Conservation (phyloP, 2,329 filamentous ascomycete species). For the Penicillium sp. region DNA sequence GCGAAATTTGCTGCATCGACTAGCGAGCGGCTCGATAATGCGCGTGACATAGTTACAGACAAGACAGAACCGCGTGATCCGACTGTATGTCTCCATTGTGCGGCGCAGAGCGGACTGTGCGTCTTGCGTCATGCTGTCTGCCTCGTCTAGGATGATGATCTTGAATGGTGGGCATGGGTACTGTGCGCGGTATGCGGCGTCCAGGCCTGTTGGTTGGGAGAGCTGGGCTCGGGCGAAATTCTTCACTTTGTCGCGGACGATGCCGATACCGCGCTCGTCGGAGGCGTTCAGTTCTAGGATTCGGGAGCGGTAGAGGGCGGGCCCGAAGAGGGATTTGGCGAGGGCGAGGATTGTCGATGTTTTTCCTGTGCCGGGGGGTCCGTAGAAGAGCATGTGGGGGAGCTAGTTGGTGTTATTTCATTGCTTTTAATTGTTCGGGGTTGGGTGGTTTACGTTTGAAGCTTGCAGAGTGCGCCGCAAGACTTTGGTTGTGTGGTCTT, state of each 20-base stretch:
- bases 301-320: constrained; percentile 84
- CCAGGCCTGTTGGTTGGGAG: constrained; percentile 69
- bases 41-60: constrained; percentile 98
- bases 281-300: constrained; percentile 99
- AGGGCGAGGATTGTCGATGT: constrained; percentile 96
- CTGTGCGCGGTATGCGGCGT: constrained; percentile 61
- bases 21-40: constrained; percentile 94
- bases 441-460: constrained; percentile 65
- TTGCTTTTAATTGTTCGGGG: neutral
- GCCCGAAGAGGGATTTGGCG: constrained; percentile 95
- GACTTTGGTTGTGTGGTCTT: constrained; percentile 94
- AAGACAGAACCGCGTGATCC: constrained; percentile 94
- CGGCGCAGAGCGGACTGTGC: constrained; percentile 87
- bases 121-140: constrained; percentile 98
- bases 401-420: constrained; percentile 53
- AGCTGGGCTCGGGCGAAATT: constrained; percentile 96
- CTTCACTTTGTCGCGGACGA: constrained; percentile 97
- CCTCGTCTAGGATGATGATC: constrained; percentile 97
- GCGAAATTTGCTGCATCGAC: constrained; percentile 90
- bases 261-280: constrained; percentile 94
- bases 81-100: constrained; percentile 97
- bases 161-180: constrained; percentile 98
- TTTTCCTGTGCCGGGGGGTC: constrained; percentile 94
- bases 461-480: constrained; percentile 91
- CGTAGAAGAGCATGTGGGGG: constrained; percentile 99